These are phyloP conservation scores for Penicillium longicatenatum DNA, from an alignment of 495 filamentous ascomycete species.

Conservation along the genomic window DNA sequence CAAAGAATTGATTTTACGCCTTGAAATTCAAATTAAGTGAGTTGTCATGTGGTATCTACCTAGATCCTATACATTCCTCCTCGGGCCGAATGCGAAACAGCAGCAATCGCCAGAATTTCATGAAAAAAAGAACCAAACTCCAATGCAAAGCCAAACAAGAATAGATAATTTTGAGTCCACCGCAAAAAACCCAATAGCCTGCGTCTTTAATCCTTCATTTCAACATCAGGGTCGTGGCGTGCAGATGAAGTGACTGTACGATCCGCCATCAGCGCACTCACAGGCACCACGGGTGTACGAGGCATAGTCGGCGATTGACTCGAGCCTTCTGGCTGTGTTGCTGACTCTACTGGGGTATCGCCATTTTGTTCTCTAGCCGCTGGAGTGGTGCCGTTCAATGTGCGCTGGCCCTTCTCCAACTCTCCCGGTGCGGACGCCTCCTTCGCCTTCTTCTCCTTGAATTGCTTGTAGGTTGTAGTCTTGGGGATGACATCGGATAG, in stretches of 20 bases:
- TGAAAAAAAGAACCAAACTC: constrained; percentile 31
- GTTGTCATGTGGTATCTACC: constrained; percentile 1
- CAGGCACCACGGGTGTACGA: constrained; percentile 36
- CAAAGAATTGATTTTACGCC: not conserved
- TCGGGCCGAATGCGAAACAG: constrained; percentile 9
- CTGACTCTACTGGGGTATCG: constrained; percentile 12
- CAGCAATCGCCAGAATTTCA: constrained; percentile 18
- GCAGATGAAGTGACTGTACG: constrained; percentile 29
- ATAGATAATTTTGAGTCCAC: constrained; percentile 18
- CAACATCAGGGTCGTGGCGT: constrained; percentile 52
- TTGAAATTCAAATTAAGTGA: not conserved
- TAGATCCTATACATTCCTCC: constrained; percentile 1
- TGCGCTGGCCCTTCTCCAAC: constrained; percentile 56
- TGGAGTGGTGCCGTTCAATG: constrained; percentile 43
- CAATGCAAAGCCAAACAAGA: constrained; percentile 25
- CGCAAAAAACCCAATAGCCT: not conserved
- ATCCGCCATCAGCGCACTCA: constrained; percentile 44
- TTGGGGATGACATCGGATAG: constrained; percentile 88
- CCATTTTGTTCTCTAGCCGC: constrained; percentile 35
- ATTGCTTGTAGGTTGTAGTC: constrained; percentile 76
- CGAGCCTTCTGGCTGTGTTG: constrained; percentile 17
- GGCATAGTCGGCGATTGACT: constrained; percentile 29
- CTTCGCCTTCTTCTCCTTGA: constrained; percentile 65
- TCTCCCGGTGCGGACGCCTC: constrained; percentile 45
- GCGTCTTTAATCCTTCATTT: constrained; percentile 48